phyloP scores from a whole-genome alignment of 129 eudicot genomes.

The Helichrysum umbraculigerum region DNA sequence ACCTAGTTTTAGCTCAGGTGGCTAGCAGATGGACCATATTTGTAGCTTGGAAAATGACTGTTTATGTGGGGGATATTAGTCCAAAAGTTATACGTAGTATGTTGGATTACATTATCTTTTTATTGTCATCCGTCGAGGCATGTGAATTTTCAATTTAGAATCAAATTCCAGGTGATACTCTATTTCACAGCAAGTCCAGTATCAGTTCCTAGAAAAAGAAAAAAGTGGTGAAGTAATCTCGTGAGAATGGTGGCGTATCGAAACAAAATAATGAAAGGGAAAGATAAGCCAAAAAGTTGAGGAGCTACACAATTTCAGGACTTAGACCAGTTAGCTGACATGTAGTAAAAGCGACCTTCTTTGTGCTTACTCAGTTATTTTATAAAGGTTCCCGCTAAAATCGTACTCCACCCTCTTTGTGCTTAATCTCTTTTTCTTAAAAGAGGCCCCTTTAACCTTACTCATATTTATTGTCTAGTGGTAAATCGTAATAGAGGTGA shows the following conservation, averaged over 20 bases:
- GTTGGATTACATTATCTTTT: not conserved
- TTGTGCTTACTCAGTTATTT: too few species aligned
- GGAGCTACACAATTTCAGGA: not conserved
- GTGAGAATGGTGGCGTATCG: too few species aligned
- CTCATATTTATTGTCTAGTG: not conserved
- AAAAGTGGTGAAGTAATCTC: too few species aligned
- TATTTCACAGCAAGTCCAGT: too few species aligned
- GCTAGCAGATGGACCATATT: not conserved
- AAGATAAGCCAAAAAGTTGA: too few species aligned
- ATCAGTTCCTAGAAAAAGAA: too few species aligned
- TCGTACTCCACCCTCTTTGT: not conserved
- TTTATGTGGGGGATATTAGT: not conserved
- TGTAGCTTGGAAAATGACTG: not conserved
- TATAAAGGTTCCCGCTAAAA: not conserved
- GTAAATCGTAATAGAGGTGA: not conserved
- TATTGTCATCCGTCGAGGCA: not conserved
- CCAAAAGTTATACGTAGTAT: too few species aligned
- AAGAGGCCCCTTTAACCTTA: not conserved
- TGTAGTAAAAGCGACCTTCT: not conserved
- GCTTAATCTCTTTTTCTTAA: not conserved
- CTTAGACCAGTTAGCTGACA: conserved; percentile 1
- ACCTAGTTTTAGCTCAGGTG: not conserved
- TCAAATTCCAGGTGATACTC: too few species aligned
- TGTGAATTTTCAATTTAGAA: too few species aligned
- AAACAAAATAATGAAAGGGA: too few species aligned